Conservation (phyloP, 1,284 basidiomycete genomes). For the Leucoagaricus sp. region DNA sequence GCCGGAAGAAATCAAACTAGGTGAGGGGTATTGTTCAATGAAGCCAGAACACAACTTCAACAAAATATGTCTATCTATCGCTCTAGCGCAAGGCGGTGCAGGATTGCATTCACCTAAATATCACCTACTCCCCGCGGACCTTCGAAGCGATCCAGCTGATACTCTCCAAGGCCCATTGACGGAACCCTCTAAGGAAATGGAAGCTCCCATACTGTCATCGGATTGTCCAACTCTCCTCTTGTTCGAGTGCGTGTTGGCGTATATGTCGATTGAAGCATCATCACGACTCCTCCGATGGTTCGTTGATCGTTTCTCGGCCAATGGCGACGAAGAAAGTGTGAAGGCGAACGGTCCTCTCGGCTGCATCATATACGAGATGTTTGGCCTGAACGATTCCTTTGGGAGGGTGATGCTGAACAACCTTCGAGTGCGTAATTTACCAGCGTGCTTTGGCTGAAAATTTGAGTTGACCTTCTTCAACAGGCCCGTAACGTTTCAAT, state of each 20-base stretch:
- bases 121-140: constrained; percentile 74
- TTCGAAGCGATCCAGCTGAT: constrained; percentile 54
- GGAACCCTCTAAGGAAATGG: constrained; percentile 21
- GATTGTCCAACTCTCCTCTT: constrained; percentile 78
- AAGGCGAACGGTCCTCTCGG: constrained; percentile 40
- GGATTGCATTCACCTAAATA: constrained; percentile 68
- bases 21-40: constrained; percentile 32
- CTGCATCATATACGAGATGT: constrained; percentile 88
- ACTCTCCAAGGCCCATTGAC: constrained; percentile 42
- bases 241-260: constrained; percentile 92
- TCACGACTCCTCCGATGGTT: constrained; percentile 77
- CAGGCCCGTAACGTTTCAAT: constrained; percentile 76
- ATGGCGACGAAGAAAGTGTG: not conserved
- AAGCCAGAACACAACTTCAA: not conserved
- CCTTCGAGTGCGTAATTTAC: constrained; percentile 55
- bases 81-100: constrained; percentile 68
- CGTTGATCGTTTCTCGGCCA: constrained; percentile 49
- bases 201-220: constrained; percentile 55
- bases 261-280: constrained; percentile 70
- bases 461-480: not conserved
- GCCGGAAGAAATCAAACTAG: constrained; percentile 41
- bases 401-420: constrained; percentile 89
- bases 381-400: constrained; percentile 80
- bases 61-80: constrained; percentile 1
- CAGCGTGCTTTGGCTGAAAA: not conserved